Evolutionary conservation across 2,329 filamentous ascomycete genomes (phyloP), one percentile per base, ranked within the genome.

Genomic region (Diaporthe aspalathi): DNA sequence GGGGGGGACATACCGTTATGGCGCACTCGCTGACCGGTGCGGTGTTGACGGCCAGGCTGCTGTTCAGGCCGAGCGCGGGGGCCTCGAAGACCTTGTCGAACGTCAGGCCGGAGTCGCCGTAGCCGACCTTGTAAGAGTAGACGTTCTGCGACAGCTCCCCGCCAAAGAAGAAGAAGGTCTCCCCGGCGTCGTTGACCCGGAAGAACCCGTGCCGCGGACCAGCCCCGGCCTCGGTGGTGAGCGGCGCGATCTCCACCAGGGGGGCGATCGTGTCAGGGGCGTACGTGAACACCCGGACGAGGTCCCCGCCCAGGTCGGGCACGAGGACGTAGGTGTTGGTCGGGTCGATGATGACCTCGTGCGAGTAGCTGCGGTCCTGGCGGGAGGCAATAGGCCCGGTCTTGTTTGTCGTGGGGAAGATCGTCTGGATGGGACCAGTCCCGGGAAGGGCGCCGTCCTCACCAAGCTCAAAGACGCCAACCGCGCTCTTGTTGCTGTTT

Each of bases 301-400:
- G 76, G 75, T 93, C 91, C 71, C 87, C 85, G 60, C 91, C 89
- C 8, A 94, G 84, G 74, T 93, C 91, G 1, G 91, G 90, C 9
- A 89, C 85, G 11, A 93, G 76, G 35, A 93, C 75, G 78, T 87
- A 93, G 16, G 83, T 76, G 12, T 86, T 87, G 1, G 88, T 91
- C 8, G 91, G 91, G 77, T 93, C 91, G 43, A 91, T 78, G 68
- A 92, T 78, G 24, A 88, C 85, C 77, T 92, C 82, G 80, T 93
- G 91, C 29, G 90, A 90, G 77, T 91, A 89, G 5, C 90, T 82
- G 8, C 84, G 82, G 50, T 87, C 83, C 79, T 92, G 89, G 67
- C 88, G 87, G 9, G 80, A 77, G 2, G 81, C 77, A 63, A 81
- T 77, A 38, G 82, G 77, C 0, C 83, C 83, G 6, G 82, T 80